Percentiles rank a stretch among this genome's conserved stretches.
Evolutionary conservation across 208 protist genomes (phyloP).

Genomic region (Leishmania gerbilli): DNA sequence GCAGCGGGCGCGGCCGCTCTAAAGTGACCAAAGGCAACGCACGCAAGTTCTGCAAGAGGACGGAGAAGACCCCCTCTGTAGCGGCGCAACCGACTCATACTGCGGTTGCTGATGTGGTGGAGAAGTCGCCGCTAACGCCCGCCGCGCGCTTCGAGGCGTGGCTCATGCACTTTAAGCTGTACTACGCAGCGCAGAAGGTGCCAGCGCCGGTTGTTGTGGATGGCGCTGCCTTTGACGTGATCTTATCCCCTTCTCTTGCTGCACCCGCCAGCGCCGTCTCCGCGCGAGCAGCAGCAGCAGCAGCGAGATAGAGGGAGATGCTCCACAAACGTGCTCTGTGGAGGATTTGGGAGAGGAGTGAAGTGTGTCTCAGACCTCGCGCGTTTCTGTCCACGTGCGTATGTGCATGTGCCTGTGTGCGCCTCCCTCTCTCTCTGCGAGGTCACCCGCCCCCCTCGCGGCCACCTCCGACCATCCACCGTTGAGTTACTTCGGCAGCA

Average conservation of each 20-base stretch:
- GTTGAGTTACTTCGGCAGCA: not conserved
- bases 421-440: not conserved
- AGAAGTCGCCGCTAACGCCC: not conserved
- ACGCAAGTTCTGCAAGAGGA: not conserved
- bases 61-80: not conserved
- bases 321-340: not conserved
- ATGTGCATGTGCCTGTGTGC: not conserved
- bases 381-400: not conserved
- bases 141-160: conserved; percentile 37
- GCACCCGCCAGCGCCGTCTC: not conserved
- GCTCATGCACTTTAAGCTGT: conserved; percentile 35
- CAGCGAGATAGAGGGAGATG: not conserved
- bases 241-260: conserved; percentile 27
- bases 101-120: not conserved
- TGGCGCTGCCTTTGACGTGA: conserved; percentile 45
- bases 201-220: conserved; percentile 51
- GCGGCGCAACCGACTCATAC: not conserved
- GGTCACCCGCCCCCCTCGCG: not conserved
- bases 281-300: conserved; percentile 1
- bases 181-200: conserved; percentile 39
- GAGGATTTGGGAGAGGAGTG: not conserved
- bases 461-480: not conserved
- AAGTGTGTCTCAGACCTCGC: not conserved
- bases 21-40: not conserved
- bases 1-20: not conserved